Base-by-base conservation (phyloP, 2,329 filamentous ascomycete species). In the Rhinocladiella mackenziei region DNA sequence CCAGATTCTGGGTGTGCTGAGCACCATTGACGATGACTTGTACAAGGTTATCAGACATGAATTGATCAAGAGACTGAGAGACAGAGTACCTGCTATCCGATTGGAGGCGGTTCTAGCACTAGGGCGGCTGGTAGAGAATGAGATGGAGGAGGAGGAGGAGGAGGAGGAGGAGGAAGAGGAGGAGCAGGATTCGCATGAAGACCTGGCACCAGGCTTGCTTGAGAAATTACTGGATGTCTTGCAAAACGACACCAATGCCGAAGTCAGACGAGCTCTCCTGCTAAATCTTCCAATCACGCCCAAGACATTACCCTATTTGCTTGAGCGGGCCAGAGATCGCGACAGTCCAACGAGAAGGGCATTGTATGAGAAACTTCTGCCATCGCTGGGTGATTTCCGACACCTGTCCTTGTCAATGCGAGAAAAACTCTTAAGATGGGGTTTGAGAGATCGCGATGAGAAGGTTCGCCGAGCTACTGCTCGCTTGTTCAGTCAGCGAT, bases 351-450 rank as follows among this genome's bases (percentile, higher is more conserved):
- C 89, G 3, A 77, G 92, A 48, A 77, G 89, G 48, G 84, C 88
- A 7, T 76, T 98, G 2, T 98, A 97, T 62, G 84, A 89, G 1
- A 81, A 86, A 25, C 74, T 98, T 5, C 72, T 98, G 4, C 92
- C 92, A 1, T 85, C 85, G 0, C 72, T 98, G 1, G 92, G 89
- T 9, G 92, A 98, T 66, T 98, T 98, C 67, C 80, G 92, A 41
- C 88, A 96, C 66, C 70, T 98, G 39, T 95, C 89, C 8, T 74
- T 98, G 17, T 88, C 86, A 1, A 94, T 97, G 82, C 77, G 92
- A 60, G 92, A 98, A 66, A 97, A 97, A 65, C 75, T 98, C 22
- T 76, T 98, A 19, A 80, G 92, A 28, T 98, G 92, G 92, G 92
- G 92, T 38, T 72, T 98, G 29, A 81, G 89, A 28, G 92, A 98